Evolutionary conservation across 345 rosid genomes (phyloP), one percentile per base, ranked within the genome.

Genomic region (Pistacia atlantica): DNA sequence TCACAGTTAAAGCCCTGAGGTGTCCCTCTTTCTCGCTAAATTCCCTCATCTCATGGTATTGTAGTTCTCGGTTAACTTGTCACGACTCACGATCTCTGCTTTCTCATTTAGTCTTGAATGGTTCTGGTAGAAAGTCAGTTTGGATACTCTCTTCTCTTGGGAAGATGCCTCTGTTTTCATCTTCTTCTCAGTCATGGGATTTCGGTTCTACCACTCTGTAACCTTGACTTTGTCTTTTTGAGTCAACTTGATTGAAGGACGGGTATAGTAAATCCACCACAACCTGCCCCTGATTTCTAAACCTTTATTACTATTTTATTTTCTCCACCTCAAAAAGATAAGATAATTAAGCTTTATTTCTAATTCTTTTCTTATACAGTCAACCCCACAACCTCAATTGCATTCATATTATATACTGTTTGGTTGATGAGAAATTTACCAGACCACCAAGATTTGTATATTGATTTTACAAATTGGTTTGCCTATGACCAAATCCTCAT

Each of bases 21-120:
- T 31, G 33, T 2, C 33, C 33, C 2, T 31, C 33, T 31, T 31
- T 31, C 33, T 31, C 33, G 33, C 2, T 31, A 31, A 31, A 31
- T 31, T 31, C 33, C 33, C 33, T 31, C 33, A 31, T 31, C 33
- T 31, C 33, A 31, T 31, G 33, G 33, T 31, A 31, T 2, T 31
- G 33, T 31, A 31, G 33, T 31, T 31, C 33, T 31, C 3, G 33
- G 33, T 31, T 31, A 31, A 31, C 33, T 31, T 31, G 33, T 31
- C 33, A 31, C 2, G 33, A 31, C 3, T 31, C 33, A 31, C 0
- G 33, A 1, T 2, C 33, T 31, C 33, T 31, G 33, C 33, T 31
- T 14, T 75, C 68, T 80, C 83, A 80, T 81, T 72, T 38, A 67
- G 37, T 31, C 20, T 59, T 46, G 10, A 1, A 35, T 16, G 42